Evolutionary conservation across 129 eudicot species (phyloP), one percentile per base, ranked within the genome.

Genomic region (Flaveria trinervia): DNA sequence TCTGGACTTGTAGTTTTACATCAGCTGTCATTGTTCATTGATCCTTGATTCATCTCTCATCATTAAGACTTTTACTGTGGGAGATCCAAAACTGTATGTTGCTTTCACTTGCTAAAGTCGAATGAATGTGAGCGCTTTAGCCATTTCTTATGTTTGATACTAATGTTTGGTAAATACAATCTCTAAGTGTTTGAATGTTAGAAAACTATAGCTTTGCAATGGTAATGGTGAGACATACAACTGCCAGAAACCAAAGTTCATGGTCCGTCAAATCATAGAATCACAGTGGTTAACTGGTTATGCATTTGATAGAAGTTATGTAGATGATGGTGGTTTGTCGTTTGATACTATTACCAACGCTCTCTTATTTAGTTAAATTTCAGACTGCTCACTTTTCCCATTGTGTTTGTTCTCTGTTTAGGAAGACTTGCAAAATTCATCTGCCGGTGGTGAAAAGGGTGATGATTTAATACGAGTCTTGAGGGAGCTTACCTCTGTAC

Each of bases 401-500:
- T 50, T 30, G 23, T 28, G 5, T 66, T 65, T 33, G 9, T 65
- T 9, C 69, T 14, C 23, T 74, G 7, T 71, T 55, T 69, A 91
- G 98, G 98, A 91, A 49, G 97, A 87, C 72, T 74, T 89, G 65
- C 96, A 86, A 79, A 91, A 70, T 78, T 68, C 71, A 70, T 79
- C 89, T 50, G 68, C 30, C 50, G 84, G 86, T 73, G 84, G 86
- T 61, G 97, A 89, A 71, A 94, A 87, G 74, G 91, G 89, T 65
- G 98, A 94, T 71, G 93, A 91, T 66, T 87, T 94, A 88, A 74
- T 94, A 69, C 86, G 92, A 79, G 90, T 91, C 57, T 79, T 94
- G 65, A 89, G 96, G 81, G 98, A 91, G 48, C 90, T 94, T 66
- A 91, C 97, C 39, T 83, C 88, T 11, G 97, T 94, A 12, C 98